phyloP scores from a whole-genome alignment of 768 basidiomycete species.

The Amylocystis lapponica region DNA sequence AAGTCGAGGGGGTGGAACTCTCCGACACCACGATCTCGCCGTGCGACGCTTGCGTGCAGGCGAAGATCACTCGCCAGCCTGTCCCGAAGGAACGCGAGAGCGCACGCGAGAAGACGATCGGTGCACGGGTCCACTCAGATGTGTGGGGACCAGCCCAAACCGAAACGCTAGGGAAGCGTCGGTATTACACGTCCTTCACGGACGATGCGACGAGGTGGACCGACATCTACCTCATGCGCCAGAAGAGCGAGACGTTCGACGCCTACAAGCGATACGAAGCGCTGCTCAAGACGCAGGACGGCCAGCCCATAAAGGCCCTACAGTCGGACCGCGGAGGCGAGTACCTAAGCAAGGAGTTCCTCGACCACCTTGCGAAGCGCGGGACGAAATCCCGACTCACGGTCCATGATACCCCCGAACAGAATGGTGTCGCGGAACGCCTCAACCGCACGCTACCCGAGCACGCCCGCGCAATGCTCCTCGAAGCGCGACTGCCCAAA shows the following conservation, averaged over 20 bases:
- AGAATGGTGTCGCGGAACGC: slow-evolving; percentile 38
- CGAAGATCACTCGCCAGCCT: slow-evolving; percentile 32
- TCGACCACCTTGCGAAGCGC: slow-evolving; percentile 21
- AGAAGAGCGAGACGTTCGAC: slow-evolving; percentile 30
- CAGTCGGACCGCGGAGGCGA: slow-evolving; percentile 38
- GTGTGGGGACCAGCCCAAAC: slow-evolving; percentile 41
- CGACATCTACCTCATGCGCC: slow-evolving; percentile 25
- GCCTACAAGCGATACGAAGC: slow-evolving; percentile 30
- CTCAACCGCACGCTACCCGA: slow-evolving; percentile 22
- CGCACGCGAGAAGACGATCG: slow-evolving; percentile 26
- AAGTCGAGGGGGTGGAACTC: slow-evolving; percentile 27
- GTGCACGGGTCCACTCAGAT: slow-evolving; percentile 35
- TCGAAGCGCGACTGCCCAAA: slow-evolving; percentile 14
- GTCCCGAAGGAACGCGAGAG: slow-evolving; percentile 33
- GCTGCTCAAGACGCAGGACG: slow-evolving; percentile 29
- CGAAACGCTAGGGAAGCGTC: slow-evolving; percentile 13
- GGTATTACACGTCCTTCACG: slow-evolving; percentile 23
- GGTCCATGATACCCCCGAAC: slow-evolving; percentile 35
- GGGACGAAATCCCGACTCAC: slow-evolving; percentile 37
- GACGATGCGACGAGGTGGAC: slow-evolving; percentile 22
- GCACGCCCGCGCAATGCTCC: slow-evolving; percentile 21
- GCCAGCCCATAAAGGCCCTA: slow-evolving; percentile 25
- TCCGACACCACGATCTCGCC: slow-evolving; percentile 9
- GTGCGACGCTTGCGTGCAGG: slow-evolving; percentile 39
- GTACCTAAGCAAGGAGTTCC: slow-evolving; percentile 23